Percentiles rank a stretch among this genome's conserved stretches.
Conservation (phyloP, 495 filamentous ascomycete species). For the Aspergillus ellipticus region DNA sequence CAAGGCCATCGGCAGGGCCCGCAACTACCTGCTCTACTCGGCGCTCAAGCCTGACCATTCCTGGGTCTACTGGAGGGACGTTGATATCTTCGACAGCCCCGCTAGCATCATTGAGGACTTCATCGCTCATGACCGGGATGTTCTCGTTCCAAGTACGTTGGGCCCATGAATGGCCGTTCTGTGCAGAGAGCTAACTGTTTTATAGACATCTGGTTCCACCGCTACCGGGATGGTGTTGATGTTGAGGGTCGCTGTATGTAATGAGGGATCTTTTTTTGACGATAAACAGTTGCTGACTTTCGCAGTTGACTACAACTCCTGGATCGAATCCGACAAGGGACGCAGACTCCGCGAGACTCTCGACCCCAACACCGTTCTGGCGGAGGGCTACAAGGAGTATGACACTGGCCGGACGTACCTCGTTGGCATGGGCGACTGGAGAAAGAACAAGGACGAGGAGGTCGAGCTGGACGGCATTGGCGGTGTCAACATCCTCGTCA, state of each 20-base stretch:
- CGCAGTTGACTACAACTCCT: conserved; percentile 96
- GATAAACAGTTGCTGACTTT: conserved; percentile 14
- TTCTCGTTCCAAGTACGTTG: conserved; percentile 87
- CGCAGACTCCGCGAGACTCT: conserved; percentile 67
- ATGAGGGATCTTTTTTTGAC: neutral
- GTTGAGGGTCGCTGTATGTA: conserved; percentile 90
- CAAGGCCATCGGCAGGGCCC: conserved; percentile 82
- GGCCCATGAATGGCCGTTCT: neutral
- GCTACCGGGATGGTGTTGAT: conserved; percentile 75
- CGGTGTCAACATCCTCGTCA: conserved; percentile 95
- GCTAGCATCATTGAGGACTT: conserved; percentile 89
- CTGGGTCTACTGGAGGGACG: conserved; percentile 99
- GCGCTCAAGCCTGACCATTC: conserved; percentile 89
- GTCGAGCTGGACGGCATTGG: conserved; percentile 92
- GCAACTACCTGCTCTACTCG: conserved; percentile 85
- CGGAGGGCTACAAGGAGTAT: conserved; percentile 93
- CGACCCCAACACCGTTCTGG: conserved; percentile 75
- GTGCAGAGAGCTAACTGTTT: conserved; percentile 21
- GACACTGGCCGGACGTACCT: conserved; percentile 85
- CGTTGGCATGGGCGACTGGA: conserved; percentile 85
- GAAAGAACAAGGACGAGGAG: conserved; percentile 83
- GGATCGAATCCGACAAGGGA: conserved; percentile 88
- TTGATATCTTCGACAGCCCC: conserved; percentile 91
- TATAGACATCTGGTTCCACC: conserved; percentile 95
- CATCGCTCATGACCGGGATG: conserved; percentile 85